Evolutionary conservation across 768 basidiomycete genomes (phyloP).

Genomic region (Russula vinacea): DNA sequence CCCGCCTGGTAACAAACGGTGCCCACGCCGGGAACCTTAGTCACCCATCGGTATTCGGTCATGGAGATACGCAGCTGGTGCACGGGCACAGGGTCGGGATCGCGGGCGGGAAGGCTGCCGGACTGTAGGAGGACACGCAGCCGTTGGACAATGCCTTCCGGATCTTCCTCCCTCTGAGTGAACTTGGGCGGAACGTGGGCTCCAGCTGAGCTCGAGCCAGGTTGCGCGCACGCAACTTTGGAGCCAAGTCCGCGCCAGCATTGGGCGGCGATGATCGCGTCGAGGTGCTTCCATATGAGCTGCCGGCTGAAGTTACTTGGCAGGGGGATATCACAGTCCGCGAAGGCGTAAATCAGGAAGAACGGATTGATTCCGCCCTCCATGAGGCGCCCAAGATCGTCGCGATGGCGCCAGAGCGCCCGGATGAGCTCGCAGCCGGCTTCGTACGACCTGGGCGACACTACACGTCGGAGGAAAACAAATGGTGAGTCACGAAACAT

Average conservation of each 20-base stretch:
- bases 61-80: not conserved
- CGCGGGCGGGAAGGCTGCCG: too few relatives aligned
- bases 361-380: conserved; percentile 1
- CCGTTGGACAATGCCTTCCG: not conserved
- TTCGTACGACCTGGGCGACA: not conserved
- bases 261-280: conserved; percentile 1
- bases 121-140: not conserved
- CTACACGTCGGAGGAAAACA: not conserved
- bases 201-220: not conserved
- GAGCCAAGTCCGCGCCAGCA: conserved; percentile 6
- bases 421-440: not conserved
- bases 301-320: conserved; percentile 6
- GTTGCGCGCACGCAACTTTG: too few relatives aligned
- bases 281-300: conserved; percentile 17
- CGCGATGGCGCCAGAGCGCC: not conserved
- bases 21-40: not conserved
- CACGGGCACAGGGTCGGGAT: not conserved
- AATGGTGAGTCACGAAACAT: not conserved
- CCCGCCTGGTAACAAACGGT: not conserved
- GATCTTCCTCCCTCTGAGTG: not conserved
- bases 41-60: not conserved
- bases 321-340: conserved; percentile 5
- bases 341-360: conserved; percentile 20
- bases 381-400: not conserved
- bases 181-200: not conserved